Evolutionary conservation across 208 protist species (phyloP).

Genomic region (Leishmania amazonensis): DNA sequence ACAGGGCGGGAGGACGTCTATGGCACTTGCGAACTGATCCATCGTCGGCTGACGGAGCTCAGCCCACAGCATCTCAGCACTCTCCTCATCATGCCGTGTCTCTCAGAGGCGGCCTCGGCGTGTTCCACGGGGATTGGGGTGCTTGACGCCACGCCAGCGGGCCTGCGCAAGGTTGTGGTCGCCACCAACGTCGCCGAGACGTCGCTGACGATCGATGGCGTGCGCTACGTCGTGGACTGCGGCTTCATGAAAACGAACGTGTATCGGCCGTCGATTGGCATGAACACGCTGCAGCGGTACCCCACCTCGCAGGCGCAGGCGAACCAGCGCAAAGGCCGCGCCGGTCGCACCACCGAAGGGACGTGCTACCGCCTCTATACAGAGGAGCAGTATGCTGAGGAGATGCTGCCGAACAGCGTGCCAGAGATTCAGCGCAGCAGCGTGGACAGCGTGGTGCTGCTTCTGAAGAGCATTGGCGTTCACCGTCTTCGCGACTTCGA

Average conservation of each 20-base stretch:
- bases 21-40: constrained; percentile 80
- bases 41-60: constrained; percentile 87
- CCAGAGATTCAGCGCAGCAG: constrained; percentile 99
- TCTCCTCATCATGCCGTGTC: constrained; percentile 90
- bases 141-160: constrained; percentile 95
- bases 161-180: constrained; percentile 98
- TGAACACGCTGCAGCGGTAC: constrained; percentile 96
- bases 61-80: constrained; percentile 94
- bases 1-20: constrained; percentile 99
- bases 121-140: constrained; percentile 73
- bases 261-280: constrained; percentile 97
- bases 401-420: constrained; percentile 95
- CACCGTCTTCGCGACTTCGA: constrained; percentile 97
- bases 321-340: constrained; percentile 97
- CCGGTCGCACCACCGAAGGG: constrained; percentile 97
- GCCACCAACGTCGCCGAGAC: constrained; percentile 99
- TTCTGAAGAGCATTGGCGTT: constrained; percentile 97
- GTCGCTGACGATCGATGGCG: constrained; percentile 98
- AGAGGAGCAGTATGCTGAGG: constrained; percentile 93
- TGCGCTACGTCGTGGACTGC: constrained; percentile 95
- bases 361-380: constrained; percentile 98
- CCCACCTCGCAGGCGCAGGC: constrained; percentile 97
- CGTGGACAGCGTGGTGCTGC: constrained; percentile 93
- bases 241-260: constrained; percentile 99
- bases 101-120: constrained; percentile 93